Conservation (phyloP, 1,284 basidiomycete species). For the Ganoderma sinense region DNA sequence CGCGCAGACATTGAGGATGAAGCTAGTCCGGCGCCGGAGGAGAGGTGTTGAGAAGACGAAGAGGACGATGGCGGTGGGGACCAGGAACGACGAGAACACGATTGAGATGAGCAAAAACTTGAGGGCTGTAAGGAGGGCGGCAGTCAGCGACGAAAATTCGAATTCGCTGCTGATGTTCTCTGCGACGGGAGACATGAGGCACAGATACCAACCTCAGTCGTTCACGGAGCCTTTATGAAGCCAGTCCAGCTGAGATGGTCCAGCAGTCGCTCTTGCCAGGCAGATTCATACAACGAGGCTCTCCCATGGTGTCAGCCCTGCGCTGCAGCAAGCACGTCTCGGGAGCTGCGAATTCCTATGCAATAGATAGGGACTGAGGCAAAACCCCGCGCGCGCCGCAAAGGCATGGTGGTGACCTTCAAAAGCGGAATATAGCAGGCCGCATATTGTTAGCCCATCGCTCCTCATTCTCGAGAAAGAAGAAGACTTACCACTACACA, state of each 20-base stretch:
- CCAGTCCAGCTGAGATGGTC: background rate
- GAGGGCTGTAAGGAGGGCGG: background rate
- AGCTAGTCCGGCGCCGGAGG: constrained; percentile 34
- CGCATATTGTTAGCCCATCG: too few relatives aligned
- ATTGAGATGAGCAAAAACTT: constrained; percentile 24
- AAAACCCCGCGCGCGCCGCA: background rate
- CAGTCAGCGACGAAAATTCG: background rate
- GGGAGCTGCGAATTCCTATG: background rate
- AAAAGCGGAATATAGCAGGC: too few relatives aligned
- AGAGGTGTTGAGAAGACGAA: constrained; percentile 34
- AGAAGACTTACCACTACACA: too few relatives aligned
- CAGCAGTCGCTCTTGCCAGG: background rate
- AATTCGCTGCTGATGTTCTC: background rate
- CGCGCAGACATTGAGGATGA: constrained; percentile 36
- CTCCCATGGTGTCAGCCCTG: background rate
- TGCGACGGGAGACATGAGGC: background rate
- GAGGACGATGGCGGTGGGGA: constrained; percentile 32
- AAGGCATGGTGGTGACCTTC: too few relatives aligned
- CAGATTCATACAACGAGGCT: background rate
- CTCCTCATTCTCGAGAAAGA: too few relatives aligned
- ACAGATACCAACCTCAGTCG: too few relatives aligned
- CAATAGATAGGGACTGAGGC: background rate
- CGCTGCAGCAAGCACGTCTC: background rate
- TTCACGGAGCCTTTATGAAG: background rate
- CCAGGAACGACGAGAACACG: constrained; percentile 24